Conservation (phyloP, 2,329 filamentous ascomycete species). For the Acrodontium crateriforme region DNA sequence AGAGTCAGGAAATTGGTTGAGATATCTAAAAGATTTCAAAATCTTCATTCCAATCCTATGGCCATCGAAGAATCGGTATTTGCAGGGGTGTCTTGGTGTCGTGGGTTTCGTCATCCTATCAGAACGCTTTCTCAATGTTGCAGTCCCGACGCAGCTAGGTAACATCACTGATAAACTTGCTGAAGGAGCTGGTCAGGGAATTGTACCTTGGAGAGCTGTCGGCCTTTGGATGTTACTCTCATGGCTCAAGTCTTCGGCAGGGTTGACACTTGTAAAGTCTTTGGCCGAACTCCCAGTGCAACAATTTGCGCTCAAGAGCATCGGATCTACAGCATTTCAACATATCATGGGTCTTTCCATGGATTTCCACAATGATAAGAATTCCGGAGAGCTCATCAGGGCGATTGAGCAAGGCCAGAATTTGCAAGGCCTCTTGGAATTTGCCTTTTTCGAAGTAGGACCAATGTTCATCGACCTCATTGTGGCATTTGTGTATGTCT, state of each 20-base stretch:
- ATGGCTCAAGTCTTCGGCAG: slow-evolving; percentile 38
- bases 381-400: slow-evolving; percentile 50
- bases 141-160: slow-evolving; percentile 71
- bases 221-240: slow-evolving; percentile 36
- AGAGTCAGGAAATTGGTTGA: slow-evolving; percentile 62
- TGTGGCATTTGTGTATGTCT: slow-evolving; percentile 48
- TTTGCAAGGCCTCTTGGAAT: slow-evolving; percentile 46
- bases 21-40: slow-evolving; percentile 60
- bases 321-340: slow-evolving; percentile 48
- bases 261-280: slow-evolving; percentile 36
- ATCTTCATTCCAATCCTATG: slow-evolving; percentile 68
- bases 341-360: slow-evolving; percentile 57
- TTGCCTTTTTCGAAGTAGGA: slow-evolving; percentile 43
- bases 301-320: slow-evolving; percentile 42
- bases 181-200: slow-evolving; percentile 30
- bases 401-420: slow-evolving; percentile 50
- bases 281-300: slow-evolving; percentile 42
- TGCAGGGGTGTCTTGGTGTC: slow-evolving; percentile 55
- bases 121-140: slow-evolving; percentile 58
- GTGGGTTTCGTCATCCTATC: slow-evolving; percentile 55
- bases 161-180: slow-evolving; percentile 60
- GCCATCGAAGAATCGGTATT: slow-evolving; percentile 50
- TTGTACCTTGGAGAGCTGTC: slow-evolving; percentile 41
- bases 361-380: slow-evolving; percentile 55
- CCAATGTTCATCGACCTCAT: slow-evolving; percentile 50